A percentile compares a stretch with the other conserved stretches of the same genome.
Evolutionary conservation across 1,284 basidiomycete genomes (phyloP).

Genomic region (Ceratobasidium papillatum): DNA sequence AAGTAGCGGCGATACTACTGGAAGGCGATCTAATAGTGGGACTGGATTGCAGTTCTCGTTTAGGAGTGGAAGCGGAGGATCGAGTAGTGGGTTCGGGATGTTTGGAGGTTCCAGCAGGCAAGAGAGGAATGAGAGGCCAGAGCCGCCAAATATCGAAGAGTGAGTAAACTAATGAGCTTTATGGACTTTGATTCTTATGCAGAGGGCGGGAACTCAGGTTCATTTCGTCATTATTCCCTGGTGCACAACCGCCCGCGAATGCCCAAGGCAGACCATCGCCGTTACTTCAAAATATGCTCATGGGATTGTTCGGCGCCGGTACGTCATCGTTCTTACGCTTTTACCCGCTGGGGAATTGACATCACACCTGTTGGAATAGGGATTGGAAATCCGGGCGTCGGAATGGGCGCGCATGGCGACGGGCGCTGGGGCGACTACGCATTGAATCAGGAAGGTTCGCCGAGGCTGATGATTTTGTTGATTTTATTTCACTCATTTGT

Average conservation of each 20-base stretch:
- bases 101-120: conserved; percentile 7
- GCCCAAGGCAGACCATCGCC: conserved; percentile 18
- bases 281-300: conserved; percentile 21
- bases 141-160: conserved; percentile 20
- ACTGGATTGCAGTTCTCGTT: conserved; percentile 16
- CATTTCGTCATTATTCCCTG: not conserved
- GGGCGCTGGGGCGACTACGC: conserved; percentile 72
- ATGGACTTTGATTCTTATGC: not conserved
- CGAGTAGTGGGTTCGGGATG: not conserved
- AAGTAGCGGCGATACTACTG: not conserved
- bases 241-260: not conserved
- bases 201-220: not conserved
- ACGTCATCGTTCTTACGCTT: not conserved
- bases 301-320: conserved; percentile 34
- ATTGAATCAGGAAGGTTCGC: conserved; percentile 77
- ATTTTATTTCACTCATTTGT: conserved; percentile 29
- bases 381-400: conserved; percentile 14
- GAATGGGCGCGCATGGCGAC: conserved; percentile 19
- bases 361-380: not conserved
- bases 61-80: not conserved
- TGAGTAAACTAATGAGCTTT: not conserved
- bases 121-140: conserved; percentile 2
- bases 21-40: not conserved
- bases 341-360: not conserved
- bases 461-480: not conserved